Conservation (phyloP, 2,329 filamentous ascomycete genomes). For the Colletotrichum liriopes region DNA sequence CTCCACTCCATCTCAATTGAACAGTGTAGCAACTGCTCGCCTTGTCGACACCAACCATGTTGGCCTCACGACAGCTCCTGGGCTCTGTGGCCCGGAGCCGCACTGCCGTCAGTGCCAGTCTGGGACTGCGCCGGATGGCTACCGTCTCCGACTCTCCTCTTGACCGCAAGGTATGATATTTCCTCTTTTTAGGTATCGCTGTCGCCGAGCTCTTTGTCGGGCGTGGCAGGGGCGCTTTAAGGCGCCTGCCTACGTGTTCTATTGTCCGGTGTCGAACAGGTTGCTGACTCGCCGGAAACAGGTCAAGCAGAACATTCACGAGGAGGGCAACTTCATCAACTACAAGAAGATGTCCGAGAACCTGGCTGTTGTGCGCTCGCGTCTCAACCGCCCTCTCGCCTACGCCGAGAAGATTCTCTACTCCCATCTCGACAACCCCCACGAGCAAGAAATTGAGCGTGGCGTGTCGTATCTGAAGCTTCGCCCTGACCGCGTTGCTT, state of each 20-base stretch:
- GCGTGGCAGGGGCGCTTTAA: neutral
- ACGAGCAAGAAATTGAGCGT: slow-evolving; percentile 96
- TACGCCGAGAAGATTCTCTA: slow-evolving; percentile 99
- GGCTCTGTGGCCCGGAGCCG: slow-evolving; percentile 75
- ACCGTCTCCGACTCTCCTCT: slow-evolving; percentile 89
- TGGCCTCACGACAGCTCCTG: slow-evolving; percentile 80
- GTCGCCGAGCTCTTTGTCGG: no score
- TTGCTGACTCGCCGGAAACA: slow-evolving; percentile 48
- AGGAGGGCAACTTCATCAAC: slow-evolving; percentile 98
- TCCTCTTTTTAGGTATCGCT: neutral
- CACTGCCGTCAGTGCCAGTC: slow-evolving; percentile 68
- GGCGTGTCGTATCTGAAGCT: slow-evolving; percentile 97
- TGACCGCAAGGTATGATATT: slow-evolving; percentile 83
- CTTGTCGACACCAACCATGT: slow-evolving; percentile 68
- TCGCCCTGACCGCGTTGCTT: slow-evolving; percentile 96
- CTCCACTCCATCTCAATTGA: slow-evolving; percentile 51
- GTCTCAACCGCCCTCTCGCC: slow-evolving; percentile 93
- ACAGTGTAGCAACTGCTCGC: slow-evolving; percentile 42
- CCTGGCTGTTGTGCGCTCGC: slow-evolving; percentile 88
- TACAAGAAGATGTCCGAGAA: slow-evolving; percentile 99
- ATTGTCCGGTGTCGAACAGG: neutral
- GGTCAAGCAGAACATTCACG: slow-evolving; percentile 96
- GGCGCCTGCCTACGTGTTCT: neutral
- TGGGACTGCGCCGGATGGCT: slow-evolving; percentile 81
- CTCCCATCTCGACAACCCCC: slow-evolving; percentile 97